phyloP scores from a whole-genome alignment of 139 green algal species.

The Tetradesmus lagerheimii region DNA sequence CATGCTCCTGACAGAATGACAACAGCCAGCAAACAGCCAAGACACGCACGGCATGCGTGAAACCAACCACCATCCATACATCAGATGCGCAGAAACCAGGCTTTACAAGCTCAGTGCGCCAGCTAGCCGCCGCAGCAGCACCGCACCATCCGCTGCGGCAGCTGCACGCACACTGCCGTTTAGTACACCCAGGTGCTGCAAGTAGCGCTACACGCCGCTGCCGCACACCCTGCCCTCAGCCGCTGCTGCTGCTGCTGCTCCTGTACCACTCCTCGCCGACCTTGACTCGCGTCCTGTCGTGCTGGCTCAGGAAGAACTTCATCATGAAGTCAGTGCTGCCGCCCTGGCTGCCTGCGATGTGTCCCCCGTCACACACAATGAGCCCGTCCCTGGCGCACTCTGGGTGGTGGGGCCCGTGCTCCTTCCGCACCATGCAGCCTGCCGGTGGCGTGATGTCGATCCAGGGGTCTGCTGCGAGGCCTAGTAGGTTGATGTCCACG shows the following conservation, averaged over 20 bases:
- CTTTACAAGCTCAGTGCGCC: too few species aligned
- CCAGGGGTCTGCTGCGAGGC: constrained; percentile 34
- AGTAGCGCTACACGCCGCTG: neutral
- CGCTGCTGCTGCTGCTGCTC: neutral
- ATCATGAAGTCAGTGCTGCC: constrained; percentile 47
- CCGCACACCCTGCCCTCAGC: neutral
- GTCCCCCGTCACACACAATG: constrained; percentile 38
- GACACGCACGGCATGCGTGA: too few species aligned
- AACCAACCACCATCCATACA: too few species aligned
- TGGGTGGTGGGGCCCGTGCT: constrained; percentile 23
- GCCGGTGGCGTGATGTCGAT: constrained; percentile 44
- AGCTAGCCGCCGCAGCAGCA: too few species aligned
- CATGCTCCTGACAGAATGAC: too few species aligned
- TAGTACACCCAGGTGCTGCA: too few species aligned
- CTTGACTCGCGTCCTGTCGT: constrained; percentile 21
- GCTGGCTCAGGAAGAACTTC: constrained; percentile 24
- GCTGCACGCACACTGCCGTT: too few species aligned
- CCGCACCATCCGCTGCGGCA: too few species aligned
- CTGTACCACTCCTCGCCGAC: constrained; percentile 12
- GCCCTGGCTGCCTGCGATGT: constrained; percentile 31
- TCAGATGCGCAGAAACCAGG: too few species aligned
- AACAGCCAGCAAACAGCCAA: too few species aligned
- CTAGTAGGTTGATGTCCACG: constrained; percentile 48
- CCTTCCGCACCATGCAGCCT: neutral
- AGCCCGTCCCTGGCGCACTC: constrained; percentile 23